A percentile compares a stretch with the other conserved stretches of the same genome.
These are phyloP conservation scores for Eucalyptus victrix DNA, from an alignment of 345 rosid species.

Conservation along the genomic window DNA sequence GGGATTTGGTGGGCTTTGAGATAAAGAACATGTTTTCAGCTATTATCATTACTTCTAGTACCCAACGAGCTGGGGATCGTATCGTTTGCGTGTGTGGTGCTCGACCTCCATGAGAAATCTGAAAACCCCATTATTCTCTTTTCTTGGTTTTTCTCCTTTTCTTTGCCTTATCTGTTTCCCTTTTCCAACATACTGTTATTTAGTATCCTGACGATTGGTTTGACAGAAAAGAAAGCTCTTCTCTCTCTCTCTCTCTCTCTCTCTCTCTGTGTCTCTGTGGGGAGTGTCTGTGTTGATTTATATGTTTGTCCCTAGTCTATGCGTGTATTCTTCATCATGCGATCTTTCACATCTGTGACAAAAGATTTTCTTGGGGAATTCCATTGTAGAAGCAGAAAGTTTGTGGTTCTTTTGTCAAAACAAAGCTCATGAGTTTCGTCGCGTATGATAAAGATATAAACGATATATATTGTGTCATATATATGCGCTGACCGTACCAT, in stretches of 20 bases:
- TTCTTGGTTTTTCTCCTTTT: neutral
- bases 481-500: neutral
- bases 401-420: neutral
- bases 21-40: neutral
- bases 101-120: neutral
- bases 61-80: neutral
- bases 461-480: neutral
- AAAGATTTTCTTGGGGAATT: neutral
- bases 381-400: neutral
- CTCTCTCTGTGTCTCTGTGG: neutral
- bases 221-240: neutral
- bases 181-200: neutral
- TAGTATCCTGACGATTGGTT: neutral
- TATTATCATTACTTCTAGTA: neutral
- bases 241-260: neutral
- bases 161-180: neutral
- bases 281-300: neutral
- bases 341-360: neutral
- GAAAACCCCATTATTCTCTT: neutral
- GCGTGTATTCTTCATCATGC: neutral
- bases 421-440: neutral
- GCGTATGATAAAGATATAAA: neutral
- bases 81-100: neutral
- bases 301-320: neutral
- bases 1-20: neutral